Conservation (phyloP, 345 rosid species). For the Eucalyptus caleyi region DNA sequence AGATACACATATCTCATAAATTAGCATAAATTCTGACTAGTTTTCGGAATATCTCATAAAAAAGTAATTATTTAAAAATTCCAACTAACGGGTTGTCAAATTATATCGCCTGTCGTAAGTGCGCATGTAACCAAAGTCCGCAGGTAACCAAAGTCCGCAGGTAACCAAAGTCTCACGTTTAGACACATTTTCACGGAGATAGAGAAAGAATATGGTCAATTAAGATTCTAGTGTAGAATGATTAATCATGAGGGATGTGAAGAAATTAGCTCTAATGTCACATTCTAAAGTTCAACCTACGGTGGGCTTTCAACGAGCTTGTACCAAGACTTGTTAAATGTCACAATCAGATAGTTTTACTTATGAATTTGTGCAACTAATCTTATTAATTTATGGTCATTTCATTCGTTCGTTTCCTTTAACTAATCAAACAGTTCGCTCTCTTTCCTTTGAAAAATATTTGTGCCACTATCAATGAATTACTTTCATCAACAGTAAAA, state of each 20-base stretch:
- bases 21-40: background rate
- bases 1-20: background rate
- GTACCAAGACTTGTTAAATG: background rate
- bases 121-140: background rate
- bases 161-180: background rate
- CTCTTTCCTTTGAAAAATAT: background rate
- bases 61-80: background rate
- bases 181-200: background rate
- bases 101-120: background rate
- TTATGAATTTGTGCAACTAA: background rate
- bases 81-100: background rate
- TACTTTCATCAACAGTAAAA: rapidly evolving
- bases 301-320: background rate
- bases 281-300: background rate
- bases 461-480: background rate
- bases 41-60: background rate
- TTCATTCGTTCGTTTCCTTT: background rate
- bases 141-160: background rate
- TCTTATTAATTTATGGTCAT: background rate
- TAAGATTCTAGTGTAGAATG: background rate
- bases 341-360: background rate
- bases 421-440: background rate
- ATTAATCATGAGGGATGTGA: background rate
- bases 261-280: background rate
- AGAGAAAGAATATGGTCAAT: background rate